These are phyloP conservation scores for Coemansia reversa DNA, from an alignment of 192 early-diverging fungal species.

Conservation along the genomic window DNA sequence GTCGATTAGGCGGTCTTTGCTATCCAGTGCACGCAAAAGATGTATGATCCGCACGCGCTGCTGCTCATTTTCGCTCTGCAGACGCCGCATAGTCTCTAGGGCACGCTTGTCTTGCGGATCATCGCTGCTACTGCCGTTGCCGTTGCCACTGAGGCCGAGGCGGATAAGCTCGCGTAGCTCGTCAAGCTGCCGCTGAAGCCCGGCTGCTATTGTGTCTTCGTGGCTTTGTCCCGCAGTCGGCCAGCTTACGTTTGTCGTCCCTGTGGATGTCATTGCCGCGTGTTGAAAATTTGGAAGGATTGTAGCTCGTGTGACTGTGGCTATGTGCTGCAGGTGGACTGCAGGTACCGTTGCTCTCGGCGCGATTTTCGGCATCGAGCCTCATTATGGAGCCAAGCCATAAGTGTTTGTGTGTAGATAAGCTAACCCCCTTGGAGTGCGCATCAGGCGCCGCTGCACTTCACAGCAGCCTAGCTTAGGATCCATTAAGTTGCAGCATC, in stretches of 20 bases:
- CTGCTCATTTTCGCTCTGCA: conserved; percentile 22
- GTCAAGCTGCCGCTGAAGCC: conserved; percentile 41
- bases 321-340: neutral
- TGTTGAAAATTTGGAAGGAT: neutral
- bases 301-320: neutral
- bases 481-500: neutral
- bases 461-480: neutral
- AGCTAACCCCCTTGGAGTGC: neutral
- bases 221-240: neutral
- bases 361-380: neutral
- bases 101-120: neutral
- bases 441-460: neutral
- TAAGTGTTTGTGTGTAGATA: neutral
- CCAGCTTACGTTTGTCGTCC: neutral
- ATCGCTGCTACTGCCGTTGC: neutral
- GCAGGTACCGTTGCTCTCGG: neutral
- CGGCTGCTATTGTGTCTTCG: conserved; percentile 14
- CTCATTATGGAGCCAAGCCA: neutral
- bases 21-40: conserved; percentile 39
- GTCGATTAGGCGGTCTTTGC: conserved; percentile 22
- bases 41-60: conserved; percentile 37
- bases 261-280: neutral
- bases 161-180: conserved; percentile 32
- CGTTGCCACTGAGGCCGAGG: neutral
- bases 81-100: neutral